Evolutionary conservation across 2,329 filamentous ascomycete genomes (phyloP).

Genomic region (Rhinocladiella similis): DNA sequence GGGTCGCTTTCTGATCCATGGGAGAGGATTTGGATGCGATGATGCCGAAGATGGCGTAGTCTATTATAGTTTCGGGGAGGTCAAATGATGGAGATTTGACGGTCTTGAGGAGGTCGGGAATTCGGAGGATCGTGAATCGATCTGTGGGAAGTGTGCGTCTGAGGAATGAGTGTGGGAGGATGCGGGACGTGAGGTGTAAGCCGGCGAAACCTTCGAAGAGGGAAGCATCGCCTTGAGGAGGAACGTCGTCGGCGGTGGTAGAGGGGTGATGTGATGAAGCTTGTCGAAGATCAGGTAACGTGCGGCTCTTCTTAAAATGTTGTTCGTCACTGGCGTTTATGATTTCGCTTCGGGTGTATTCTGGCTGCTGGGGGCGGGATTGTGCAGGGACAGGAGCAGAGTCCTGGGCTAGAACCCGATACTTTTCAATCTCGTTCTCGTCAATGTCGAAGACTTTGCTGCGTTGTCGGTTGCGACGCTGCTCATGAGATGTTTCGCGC

Average conservation of each 20-base stretch:
- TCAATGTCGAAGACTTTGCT: constrained; percentile 46
- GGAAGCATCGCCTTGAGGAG: constrained; percentile 50
- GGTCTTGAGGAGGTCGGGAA: constrained; percentile 77
- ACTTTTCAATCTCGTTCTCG: constrained; percentile 44
- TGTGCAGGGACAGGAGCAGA: constrained; percentile 16
- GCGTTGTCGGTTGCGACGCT: constrained; percentile 41
- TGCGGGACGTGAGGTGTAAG: constrained; percentile 77
- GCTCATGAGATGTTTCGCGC: constrained; percentile 40
- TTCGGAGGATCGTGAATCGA: constrained; percentile 61
- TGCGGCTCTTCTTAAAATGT: constrained; percentile 19
- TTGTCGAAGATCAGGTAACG: constrained; percentile 11
- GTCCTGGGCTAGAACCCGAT: constrained; percentile 40
- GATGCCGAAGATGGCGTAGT: constrained; percentile 86
- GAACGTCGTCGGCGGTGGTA: neutral
- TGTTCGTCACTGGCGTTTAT: constrained; percentile 34
- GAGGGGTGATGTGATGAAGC: neutral
- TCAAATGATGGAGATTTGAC: constrained; percentile 83
- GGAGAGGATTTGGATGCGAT: constrained; percentile 87
- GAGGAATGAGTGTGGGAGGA: constrained; percentile 77
- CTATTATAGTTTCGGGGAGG: constrained; percentile 77
- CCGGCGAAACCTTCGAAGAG: constrained; percentile 85
- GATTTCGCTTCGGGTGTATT: constrained; percentile 66
- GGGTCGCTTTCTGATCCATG: constrained; percentile 53
- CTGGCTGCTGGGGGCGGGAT: constrained; percentile 45
- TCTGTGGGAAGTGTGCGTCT: constrained; percentile 77